A percentile compares a stretch with the other conserved stretches of the same genome.
These are phyloP conservation scores for Berberis vulgaris DNA, from an alignment of 164 flowering plant species.

Conservation along the genomic window DNA sequence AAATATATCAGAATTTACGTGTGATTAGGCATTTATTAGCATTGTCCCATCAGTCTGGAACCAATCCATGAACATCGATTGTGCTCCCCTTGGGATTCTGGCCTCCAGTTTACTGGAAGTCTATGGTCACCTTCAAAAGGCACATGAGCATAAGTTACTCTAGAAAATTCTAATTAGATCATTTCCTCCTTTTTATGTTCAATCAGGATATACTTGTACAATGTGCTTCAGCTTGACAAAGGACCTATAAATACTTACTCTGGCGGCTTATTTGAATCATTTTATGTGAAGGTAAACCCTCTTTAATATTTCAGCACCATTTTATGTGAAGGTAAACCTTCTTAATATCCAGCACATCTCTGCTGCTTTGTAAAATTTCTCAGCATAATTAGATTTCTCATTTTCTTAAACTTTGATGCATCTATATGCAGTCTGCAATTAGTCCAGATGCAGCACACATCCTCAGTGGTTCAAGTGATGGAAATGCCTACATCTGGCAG, in stretches of 20 bases:
- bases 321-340: not conserved
- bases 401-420: constrained; percentile 1
- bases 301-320: not conserved
- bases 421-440: constrained; percentile 54
- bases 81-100: too few relatives aligned
- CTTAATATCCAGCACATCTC: not conserved
- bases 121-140: too few relatives aligned
- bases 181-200: not conserved
- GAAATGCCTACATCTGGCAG: constrained; percentile 90
- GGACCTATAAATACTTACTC: constrained; percentile 69
- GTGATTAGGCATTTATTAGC: not conserved
- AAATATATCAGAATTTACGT: not conserved
- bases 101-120: too few relatives aligned
- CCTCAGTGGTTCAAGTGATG: constrained; percentile 92
- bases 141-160: too few relatives aligned
- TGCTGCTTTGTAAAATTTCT: not conserved
- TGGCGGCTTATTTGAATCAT: constrained; percentile 62
- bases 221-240: constrained; percentile 71
- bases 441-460: constrained; percentile 85
- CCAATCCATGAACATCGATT: too few relatives aligned
- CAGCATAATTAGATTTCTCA: not conserved
- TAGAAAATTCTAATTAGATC: not conserved
- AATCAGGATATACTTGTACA: constrained; percentile 77
- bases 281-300: constrained; percentile 69
- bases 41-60: not conserved